A percentile compares a stretch with the other conserved stretches of the same genome.
These are phyloP conservation scores for Achlya hypogyna DNA, from an alignment of 352 stramenopile genomes.

Conservation along the genomic window DNA sequence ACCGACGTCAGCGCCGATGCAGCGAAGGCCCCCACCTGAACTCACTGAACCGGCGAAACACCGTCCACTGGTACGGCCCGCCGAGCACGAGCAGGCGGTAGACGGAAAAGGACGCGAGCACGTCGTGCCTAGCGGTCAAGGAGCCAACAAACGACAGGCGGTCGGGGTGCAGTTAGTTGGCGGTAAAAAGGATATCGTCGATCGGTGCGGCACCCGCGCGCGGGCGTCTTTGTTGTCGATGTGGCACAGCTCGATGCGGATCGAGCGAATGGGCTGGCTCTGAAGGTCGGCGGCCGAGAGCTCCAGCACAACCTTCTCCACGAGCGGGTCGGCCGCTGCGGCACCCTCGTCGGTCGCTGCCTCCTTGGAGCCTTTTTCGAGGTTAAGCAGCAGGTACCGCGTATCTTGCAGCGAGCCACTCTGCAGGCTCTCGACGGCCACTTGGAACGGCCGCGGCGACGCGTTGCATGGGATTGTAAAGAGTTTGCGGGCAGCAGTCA, in stretches of 20 bases:
- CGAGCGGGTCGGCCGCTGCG: constrained; percentile 53
- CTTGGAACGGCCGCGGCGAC: constrained; percentile 55
- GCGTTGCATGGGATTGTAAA: constrained; percentile 72
- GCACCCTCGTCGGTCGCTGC: neutral
- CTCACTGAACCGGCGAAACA: constrained; percentile 80
- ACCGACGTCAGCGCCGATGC: too few relatives aligned
- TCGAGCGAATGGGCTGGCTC: constrained; percentile 62
- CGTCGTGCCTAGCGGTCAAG: constrained; percentile 28
- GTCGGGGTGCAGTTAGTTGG: neutral
- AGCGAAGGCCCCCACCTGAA: constrained; percentile 31
- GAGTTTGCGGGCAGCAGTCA: constrained; percentile 34
- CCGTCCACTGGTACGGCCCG: constrained; percentile 75
- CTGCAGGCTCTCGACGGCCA: constrained; percentile 59
- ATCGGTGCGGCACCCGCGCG: constrained; percentile 55
- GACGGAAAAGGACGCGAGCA: constrained; percentile 70
- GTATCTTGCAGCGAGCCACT: constrained; percentile 58
- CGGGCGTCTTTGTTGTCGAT: constrained; percentile 83
- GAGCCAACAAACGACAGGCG: constrained; percentile 1
- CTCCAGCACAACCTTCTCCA: constrained; percentile 70
- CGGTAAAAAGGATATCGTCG: constrained; percentile 35
- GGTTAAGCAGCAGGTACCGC: constrained; percentile 68
- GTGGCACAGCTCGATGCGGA: constrained; percentile 77
- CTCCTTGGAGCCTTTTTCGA: constrained; percentile 42
- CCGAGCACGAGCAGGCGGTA: constrained; percentile 79
- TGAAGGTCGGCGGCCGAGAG: constrained; percentile 57